Base-by-base conservation (phyloP, 169 alveolate genomes). In the Plasmodium cynomolgi region DNA sequence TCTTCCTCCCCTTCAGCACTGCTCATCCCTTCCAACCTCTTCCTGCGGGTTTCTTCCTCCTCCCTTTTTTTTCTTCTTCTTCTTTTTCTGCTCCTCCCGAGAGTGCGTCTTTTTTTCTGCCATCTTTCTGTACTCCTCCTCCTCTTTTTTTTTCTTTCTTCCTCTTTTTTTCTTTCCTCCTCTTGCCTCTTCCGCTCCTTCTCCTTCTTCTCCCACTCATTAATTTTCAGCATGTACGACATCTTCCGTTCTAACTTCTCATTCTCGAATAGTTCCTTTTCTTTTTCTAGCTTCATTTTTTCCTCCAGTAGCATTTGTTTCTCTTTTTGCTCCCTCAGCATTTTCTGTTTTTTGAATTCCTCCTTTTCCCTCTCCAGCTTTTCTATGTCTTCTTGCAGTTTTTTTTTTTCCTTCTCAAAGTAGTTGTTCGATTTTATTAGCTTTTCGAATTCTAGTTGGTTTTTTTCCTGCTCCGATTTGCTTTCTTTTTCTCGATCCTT, bases 251-350 rank as follows among this genome's bases (percentile, higher is more conserved):
- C 84, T 34, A 81, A 71, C 15, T 34, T 31, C 75, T 81, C 95
- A 88, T 73, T 85, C 75, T 71, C 92, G 58, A 68, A 95, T 37
- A 77, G 83, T 79, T 79, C 81, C 92, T 92, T 92, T 84, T 47
- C 77, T 82, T 41, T 97, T 92, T 84, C 96, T 93, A 33, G 96
- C 91, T 79, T 86, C 81, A 84, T 39, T 29, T 80, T 90, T 94
- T 81, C 96, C 84, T 74, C 83, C 81, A 91, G 81, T 34, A 56
- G 97, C 96, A 74, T 91, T 92, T 81, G 95, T 31, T 80, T 73
- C 39, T 50, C 88, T 17, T 91, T 79, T 29, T 85, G 81, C 17
- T 85, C 79, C 31, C 84, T 41, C 9, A 73, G 33, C 77, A 73
- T 47, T 85, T 85, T 85, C 41, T 85, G 85, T n/a, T 26, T 44